A percentile compares a stretch with the other conserved stretches of the same genome.
These are phyloP conservation scores for Meira nashicola DNA, from an alignment of 1,284 basidiomycete genomes.

Conservation along the genomic window DNA sequence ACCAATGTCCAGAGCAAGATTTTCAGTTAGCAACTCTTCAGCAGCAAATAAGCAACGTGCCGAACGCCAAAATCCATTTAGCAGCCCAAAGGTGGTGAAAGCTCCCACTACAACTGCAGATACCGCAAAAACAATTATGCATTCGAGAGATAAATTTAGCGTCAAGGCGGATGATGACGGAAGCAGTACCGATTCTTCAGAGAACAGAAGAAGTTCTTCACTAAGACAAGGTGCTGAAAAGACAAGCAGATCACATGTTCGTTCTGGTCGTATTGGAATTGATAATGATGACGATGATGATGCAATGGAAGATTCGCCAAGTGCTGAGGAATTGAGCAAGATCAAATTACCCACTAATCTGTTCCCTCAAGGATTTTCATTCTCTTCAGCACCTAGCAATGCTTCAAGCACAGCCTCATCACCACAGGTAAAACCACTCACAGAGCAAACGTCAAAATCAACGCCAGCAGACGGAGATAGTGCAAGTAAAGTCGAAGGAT, in stretches of 20 bases:
- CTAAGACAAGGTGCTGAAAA: conserved; percentile 45
- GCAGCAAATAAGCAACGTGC: conserved; percentile 30
- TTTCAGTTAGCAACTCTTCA: not conserved
- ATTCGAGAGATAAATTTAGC: too few species aligned
- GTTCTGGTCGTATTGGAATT: conserved; percentile 42
- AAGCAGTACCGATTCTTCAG: conserved; percentile 17
- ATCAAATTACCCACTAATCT: conserved; percentile 46
- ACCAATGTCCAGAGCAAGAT: not conserved
- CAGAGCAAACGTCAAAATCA: not conserved
- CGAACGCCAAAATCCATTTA: conserved; percentile 16
- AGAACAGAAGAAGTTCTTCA: conserved; percentile 29
- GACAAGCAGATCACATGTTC: conserved; percentile 36
- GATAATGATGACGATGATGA: conserved; percentile 37
- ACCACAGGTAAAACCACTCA: not conserved
- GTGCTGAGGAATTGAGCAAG: conserved; percentile 42
- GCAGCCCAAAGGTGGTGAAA: not conserved
- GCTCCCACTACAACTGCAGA: not conserved
- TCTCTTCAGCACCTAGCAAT: conserved; percentile 9
- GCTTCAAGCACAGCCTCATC: not conserved
- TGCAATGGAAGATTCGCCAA: conserved; percentile 44
- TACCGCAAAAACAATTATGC: not conserved
- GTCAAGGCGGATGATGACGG: conserved; percentile 10
- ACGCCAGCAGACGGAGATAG: not conserved
- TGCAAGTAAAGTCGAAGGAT: conserved; percentile 10
- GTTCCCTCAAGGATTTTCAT: conserved; percentile 44